Evolutionary conservation across 2,329 filamentous ascomycete genomes (phyloP), one percentile per base, ranked within the genome.

Genomic region (Colletotrichum lini): DNA sequence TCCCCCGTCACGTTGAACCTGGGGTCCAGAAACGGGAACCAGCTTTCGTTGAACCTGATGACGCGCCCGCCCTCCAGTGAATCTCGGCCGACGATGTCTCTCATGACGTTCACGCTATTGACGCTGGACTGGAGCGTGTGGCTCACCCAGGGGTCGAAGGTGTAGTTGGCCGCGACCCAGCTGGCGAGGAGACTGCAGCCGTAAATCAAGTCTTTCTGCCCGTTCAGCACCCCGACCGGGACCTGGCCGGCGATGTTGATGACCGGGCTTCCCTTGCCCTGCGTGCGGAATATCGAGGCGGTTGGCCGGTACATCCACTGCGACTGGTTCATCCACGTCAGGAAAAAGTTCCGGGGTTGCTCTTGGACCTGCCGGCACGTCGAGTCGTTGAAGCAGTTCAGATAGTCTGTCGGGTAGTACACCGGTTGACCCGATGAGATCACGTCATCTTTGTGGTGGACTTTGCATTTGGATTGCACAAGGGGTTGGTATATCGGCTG

Each of bases 401-500:
- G 3, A 16, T 21, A 15, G 4, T 9, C 13, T 42, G 23, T 49
- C 12, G 58, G 58, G 15, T 47, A 61, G 40, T 47, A 61, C 15
- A 21, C 18, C 53, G n/a, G 30, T 13, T 21, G 15, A 3, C 18
- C 38, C 18, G 26, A 15, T 35, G n/a, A n/a, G 30, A 12, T 9
- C 30, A 54, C 26, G 18, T 40, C 13, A 5, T 8, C 12, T 2
- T 12, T 18, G 53, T 59, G 18, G 38, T 54, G 42, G 12, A 66
- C 53, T 10, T 30, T 30, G 52, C 63, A 66, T 49, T 66, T 66
- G 23, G 42, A 45, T 15, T 66, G 52, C 4, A 59, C 52, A 15
- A 66, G 23, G 7, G 63, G 53, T 7, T 66, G 63, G 35, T 66
- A 59, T 21, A 66, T 35, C 5, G 63, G 15, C 40, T 40, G 42